Evolutionary conservation across 2,329 filamentous ascomycete genomes (phyloP).

Genomic region (Fusarium sp.): DNA sequence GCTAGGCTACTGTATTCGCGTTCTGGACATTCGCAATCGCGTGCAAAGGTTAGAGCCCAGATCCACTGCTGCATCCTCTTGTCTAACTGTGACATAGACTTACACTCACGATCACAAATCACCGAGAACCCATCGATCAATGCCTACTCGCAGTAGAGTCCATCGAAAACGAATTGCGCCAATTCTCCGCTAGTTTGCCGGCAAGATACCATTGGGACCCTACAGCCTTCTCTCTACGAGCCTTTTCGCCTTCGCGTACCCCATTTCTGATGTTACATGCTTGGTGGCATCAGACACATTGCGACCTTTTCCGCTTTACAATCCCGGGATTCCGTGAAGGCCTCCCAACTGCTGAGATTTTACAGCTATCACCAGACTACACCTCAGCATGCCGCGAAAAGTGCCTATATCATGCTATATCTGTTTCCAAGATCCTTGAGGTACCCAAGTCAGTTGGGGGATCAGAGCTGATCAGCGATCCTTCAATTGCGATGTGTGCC

Average conservation of each 20-base stretch:
- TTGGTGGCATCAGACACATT: conserved; percentile 42
- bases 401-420: conserved; percentile 7
- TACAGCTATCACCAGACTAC: conserved; percentile 1
- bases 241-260: conserved; percentile 33
- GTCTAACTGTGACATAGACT: neutral
- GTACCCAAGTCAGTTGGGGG: neutral
- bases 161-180: conserved; percentile 17
- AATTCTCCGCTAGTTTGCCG: neutral
- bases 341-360: neutral
- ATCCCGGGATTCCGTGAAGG: conserved; percentile 30
- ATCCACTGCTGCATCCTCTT: rapidly evolving
- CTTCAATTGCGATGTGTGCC: conserved; percentile 20
- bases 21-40: conserved; percentile 17
- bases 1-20: conserved; percentile 12
- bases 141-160: conserved; percentile 8
- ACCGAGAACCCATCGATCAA: conserved; percentile 15
- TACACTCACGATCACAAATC: conserved; percentile 34
- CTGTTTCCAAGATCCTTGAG: conserved; percentile 1
- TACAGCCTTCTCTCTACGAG: conserved; percentile 31
- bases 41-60: neutral
- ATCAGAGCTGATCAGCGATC: conserved; percentile 14
- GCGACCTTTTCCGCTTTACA: conserved; percentile 37
- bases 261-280: conserved; percentile 38
- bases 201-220: conserved; percentile 17
- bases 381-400: conserved; percentile 1